Evolutionary conservation across 495 filamentous ascomycete genomes (phyloP).

Genomic region (Podospora didyma): DNA sequence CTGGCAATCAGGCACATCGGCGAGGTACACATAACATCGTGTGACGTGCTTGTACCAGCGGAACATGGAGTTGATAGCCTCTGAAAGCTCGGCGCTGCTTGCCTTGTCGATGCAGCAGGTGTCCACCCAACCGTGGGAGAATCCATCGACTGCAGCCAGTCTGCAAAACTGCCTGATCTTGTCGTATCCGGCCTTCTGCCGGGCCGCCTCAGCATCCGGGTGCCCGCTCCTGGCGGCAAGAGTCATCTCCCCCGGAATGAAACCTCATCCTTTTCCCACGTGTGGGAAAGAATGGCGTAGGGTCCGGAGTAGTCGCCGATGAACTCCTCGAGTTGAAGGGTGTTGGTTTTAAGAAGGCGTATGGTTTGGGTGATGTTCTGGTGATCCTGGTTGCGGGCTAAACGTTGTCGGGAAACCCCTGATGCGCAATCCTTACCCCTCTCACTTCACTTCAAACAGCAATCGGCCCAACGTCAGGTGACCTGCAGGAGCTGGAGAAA

Average conservation of each 20-base stretch:
- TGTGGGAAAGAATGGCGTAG: constrained; percentile 34
- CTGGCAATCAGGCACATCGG: constrained; percentile 1
- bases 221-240: background rate
- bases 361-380: background rate
- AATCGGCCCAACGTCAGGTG: too few species aligned
- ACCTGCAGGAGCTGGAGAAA: too few species aligned
- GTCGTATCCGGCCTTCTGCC: background rate
- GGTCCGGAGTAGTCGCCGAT: background rate
- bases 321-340: constrained; percentile 7
- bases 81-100: constrained; percentile 9
- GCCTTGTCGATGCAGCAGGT: constrained; percentile 8
- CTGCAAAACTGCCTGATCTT: background rate
- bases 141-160: constrained; percentile 1
- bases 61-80: constrained; percentile 11
- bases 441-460: too few species aligned
- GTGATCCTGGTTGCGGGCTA: too few species aligned
- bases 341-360: constrained; percentile 4
- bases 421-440: too few species aligned
- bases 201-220: background rate
- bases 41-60: constrained; percentile 1
- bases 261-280: constrained; percentile 30
- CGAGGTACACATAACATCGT: constrained; percentile 4
- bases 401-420: too few species aligned
- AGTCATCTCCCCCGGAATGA: constrained; percentile 16
- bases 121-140: background rate